Evolutionary conservation across 2,329 filamentous ascomycete species (phyloP).

Genomic region (Diaporthe vaccinii): DNA sequence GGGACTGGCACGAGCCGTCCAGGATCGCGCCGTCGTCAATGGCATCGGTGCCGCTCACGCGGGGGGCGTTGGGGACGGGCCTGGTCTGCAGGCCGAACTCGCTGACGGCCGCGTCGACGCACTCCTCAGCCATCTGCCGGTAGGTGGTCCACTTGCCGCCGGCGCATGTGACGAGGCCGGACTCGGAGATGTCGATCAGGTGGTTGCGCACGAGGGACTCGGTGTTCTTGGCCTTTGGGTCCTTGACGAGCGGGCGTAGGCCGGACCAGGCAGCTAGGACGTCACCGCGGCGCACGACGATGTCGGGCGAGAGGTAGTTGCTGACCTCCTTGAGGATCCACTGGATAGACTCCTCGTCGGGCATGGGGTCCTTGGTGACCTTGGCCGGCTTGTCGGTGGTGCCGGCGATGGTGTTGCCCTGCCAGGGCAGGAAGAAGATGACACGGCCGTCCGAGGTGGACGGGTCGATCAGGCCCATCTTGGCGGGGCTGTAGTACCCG

Average conservation of each 20-base stretch:
- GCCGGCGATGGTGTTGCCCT: slow-evolving; percentile 87
- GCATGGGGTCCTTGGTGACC: slow-evolving; percentile 77
- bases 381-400: slow-evolving; percentile 82
- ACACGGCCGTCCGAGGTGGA: slow-evolving; percentile 87
- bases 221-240: slow-evolving; percentile 85
- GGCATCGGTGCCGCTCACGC: slow-evolving; percentile 75
- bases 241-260: slow-evolving; percentile 83
- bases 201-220: slow-evolving; percentile 88
- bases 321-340: slow-evolving; percentile 86
- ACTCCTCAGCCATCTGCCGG: slow-evolving; percentile 89
- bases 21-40: slow-evolving; percentile 80
- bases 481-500: slow-evolving; percentile 81
- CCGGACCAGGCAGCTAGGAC: slow-evolving; percentile 85
- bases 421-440: slow-evolving; percentile 90
- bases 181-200: slow-evolving; percentile 80
- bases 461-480: slow-evolving; percentile 87
- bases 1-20: slow-evolving; percentile 81
- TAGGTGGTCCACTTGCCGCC: slow-evolving; percentile 93
- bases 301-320: slow-evolving; percentile 81
- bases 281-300: slow-evolving; percentile 80
- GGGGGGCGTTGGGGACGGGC: slow-evolving; percentile 66
- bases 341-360: slow-evolving; percentile 82
- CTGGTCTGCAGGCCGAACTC: slow-evolving; percentile 72
- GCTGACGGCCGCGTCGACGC: slow-evolving; percentile 82
- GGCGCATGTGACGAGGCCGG: slow-evolving; percentile 83